Evolutionary conservation across 345 rosid species (phyloP), one percentile per base, ranked within the genome.

Genomic region (Linum tenue): DNA sequence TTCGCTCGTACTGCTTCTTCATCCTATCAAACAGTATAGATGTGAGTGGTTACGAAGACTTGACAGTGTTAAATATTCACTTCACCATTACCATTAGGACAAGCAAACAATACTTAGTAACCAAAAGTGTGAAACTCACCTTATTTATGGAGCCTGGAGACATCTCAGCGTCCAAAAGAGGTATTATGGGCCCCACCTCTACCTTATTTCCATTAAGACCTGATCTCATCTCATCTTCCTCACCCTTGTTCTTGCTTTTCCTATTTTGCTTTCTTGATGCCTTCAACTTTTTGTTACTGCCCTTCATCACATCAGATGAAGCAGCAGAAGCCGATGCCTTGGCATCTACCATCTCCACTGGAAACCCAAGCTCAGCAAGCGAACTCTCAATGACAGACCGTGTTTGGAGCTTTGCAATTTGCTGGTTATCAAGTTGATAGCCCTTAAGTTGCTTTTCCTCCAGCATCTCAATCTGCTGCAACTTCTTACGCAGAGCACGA

Each of bases 381-480:
- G 89, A 86, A 71, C 67, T 78, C 78, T 88, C 95, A 35, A 94
- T 77, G 62, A 71, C 82, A 2, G 70, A 31, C 79, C 79, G 84
- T 69, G 88, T 85, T 73, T 83, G 83, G 72, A 94, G 89, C 79
- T 94, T 94, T 56, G 95, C 91, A 68, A 82, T 77, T 71, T 90
- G 99, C 83, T 94, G 99, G 75, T 77, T 80, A 76, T 94, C 99
- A n/a, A 94, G 99, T 63, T 64, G 70, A 67, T 76, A 83, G 43
- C 97, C 97, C 48, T 78, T 78, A 17, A 80, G 80, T 68, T 76
- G 92, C 74, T 86, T 94, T 59, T 72, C 74, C 81, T 90, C 95
- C 37, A 94, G 99, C 80, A 85, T 86, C 80, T 90, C 99, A 71
- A 94, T 86, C 71, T 94, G 99, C 76, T 90, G 99, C 82, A 94